Evolutionary conservation across 2,329 filamentous ascomycete species (phyloP), one percentile per base, ranked within the genome.

Genomic region (Fusarium tjaetaba): DNA sequence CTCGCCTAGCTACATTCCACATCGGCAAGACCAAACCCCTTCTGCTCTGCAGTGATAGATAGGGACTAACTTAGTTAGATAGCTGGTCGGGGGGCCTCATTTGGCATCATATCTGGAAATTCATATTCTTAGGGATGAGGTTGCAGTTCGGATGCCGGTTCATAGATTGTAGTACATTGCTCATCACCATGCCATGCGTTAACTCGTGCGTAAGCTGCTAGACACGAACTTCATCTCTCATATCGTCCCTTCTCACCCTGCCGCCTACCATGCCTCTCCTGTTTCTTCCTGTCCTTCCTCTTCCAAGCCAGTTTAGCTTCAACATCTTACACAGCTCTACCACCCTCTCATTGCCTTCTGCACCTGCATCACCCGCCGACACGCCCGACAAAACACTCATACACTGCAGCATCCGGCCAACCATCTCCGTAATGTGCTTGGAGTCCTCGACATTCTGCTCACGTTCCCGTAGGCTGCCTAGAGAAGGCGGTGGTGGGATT

Each of bases 231-330:
- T 85, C 84, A 56, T 85, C 84, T 55, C 82, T 80, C 8, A 75
- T 70, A 61, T 82, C 81, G 30, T 86, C 85, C 57, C 88, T 82
- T 72, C 84, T 84, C 15, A 89, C 87, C 59, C 88, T 81, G 0
- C 88, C 88, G 4, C 95, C 95, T 2, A 98, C 95, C 80, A 98
- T 96, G 0, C 96, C 96, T 73, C 94, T 90, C 60, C 96, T 86
- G 81, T 98, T 97, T 72, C 96, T 87, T 0, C 96, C 96, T 7
- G 95, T 98, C 41, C 96, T 86, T 0, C 96, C 96, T 52, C 96
- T 87, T 0, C 96, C 96, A 4, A 99, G 88, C 96, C 96, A 99
- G 82, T 99, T 99, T 78, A 98, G 90, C 84, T 98, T 99, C 70
- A 99, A 85, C 76, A 96, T 91, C 79, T 94, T 92, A 65, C 93